Percentiles rank a stretch among this genome's conserved stretches.
These are phyloP conservation scores for Areca catechu DNA, from an alignment of 176 grass and related monocot genomes.

Conservation along the genomic window DNA sequence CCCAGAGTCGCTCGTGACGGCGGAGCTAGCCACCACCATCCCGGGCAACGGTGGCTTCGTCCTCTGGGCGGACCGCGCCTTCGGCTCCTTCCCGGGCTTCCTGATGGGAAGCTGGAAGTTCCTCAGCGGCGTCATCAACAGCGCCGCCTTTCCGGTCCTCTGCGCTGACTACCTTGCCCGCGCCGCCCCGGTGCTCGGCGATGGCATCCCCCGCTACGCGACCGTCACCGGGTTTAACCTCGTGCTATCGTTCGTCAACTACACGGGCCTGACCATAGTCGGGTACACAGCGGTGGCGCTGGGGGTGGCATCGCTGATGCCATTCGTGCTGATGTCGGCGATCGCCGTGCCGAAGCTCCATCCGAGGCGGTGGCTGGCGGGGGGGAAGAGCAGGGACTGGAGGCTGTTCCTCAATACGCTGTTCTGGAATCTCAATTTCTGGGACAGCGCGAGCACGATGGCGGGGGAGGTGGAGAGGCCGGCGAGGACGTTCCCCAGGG, in stretches of 20 bases:
- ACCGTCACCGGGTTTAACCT: slow-evolving; percentile 52
- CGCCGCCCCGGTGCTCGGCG: slow-evolving; percentile 34
- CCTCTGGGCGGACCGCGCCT: slow-evolving; percentile 66
- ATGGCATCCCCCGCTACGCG: slow-evolving; percentile 14
- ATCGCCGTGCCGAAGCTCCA: slow-evolving; percentile 47
- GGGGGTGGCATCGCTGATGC: slow-evolving; percentile 42
- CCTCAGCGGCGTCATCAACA: slow-evolving; percentile 65
- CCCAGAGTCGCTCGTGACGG: slow-evolving; percentile 67
- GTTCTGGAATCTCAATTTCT: slow-evolving; percentile 89
- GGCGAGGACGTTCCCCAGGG: slow-evolving; percentile 47
- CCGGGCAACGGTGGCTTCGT: slow-evolving; percentile 84
- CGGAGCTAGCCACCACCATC: slow-evolving; percentile 58
- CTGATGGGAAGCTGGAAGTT: slow-evolving; percentile 83
- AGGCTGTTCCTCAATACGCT: slow-evolving; percentile 80
- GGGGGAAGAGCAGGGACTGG: slow-evolving; percentile 39
- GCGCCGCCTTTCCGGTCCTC: slow-evolving; percentile 62
- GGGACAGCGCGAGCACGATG: slow-evolving; percentile 81
- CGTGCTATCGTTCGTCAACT: slow-evolving; percentile 41
- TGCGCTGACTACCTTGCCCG: slow-evolving; percentile 57
- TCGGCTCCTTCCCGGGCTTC: slow-evolving; percentile 49
- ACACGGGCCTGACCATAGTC: slow-evolving; percentile 57
- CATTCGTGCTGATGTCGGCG: slow-evolving; percentile 56
- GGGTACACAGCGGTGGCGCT: slow-evolving; percentile 56
- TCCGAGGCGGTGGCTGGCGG: slow-evolving; percentile 33
- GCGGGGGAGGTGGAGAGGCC: slow-evolving; percentile 72